Base-by-base conservation (phyloP, 306 rosid species). In the Corylus avellana region DNA sequence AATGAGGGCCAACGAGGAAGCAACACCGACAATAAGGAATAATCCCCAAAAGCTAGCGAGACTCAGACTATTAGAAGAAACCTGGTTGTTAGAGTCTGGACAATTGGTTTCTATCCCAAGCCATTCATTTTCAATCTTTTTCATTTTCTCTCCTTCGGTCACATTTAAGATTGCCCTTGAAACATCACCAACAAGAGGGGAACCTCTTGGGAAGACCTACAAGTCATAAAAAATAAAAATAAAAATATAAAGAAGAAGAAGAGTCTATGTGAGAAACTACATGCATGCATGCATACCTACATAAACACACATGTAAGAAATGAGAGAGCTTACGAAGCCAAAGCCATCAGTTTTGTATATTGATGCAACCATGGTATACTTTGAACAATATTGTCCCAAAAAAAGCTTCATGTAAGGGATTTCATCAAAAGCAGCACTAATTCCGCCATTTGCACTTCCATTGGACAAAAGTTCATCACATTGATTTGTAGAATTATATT, bases 31-130 rank as follows among this genome's bases (percentile, higher is more conserved):
- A 16, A 89, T 69, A 25, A 90, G 83, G 78, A 89, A 91, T 12
- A 91, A 81, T 4, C 92, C 93, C 86, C 90, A 78, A 22, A 92
- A 90, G 82, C 88, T 90, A 5, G 75, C 79, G 1, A 92, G 85
- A 71, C 86, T 84, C 1, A 92, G 89, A 79, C 81, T 84, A 16
- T 69, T 25, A 1, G 90, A 84, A 66, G 90, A 80, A 20, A 79
- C 39, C 25, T 66, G 53, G 17, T 66, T 3, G 54, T 46, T 75
- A n/a, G 92, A 59, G 39, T 82, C 77, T 68, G 35, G 46, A 27
- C 89, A 89, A 51, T 1, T 66, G 17, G 13, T 53, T 27, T 51
- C 10, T 14, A 83, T 39, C 12, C 48, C 77, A 46, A 90, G 78
- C 91, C 93, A 87, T 56, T 66, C 78, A 1, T 73, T 57, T 77